Evolutionary conservation across 2,329 filamentous ascomycete species (phyloP), one percentile per base, ranked within the genome.

Genomic region (Colletotrichum scovillei): DNA sequence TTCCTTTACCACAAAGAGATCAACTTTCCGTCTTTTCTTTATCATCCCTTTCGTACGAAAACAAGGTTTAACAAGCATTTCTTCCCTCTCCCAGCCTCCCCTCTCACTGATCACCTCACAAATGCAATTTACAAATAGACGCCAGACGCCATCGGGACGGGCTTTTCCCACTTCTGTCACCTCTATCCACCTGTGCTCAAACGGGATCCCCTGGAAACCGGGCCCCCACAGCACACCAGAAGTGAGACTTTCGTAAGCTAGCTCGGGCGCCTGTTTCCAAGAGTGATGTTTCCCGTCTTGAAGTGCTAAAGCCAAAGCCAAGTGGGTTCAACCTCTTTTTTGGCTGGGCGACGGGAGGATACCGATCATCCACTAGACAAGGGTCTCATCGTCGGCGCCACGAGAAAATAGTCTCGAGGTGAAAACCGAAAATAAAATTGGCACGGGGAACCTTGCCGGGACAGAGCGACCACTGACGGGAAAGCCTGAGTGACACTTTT

Each of bases 271-370:
- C 6, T 16, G 35, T 42, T 12, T 46, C 42, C 42, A 46, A n/a
- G 38, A 42, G 38, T 46, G 42, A n/a, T 46, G 42, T 46, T 46
- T 46, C 42, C 42, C 30, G 30, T 30, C 30, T 30, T 46, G 12
- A 16, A 16, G 12, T 14, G 35, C 12, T 42, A 42, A 16, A 42
- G 11, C 5, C 5, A 42, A 16, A 42, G 35, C 35, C 35, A 42
- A 42, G 35, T 42, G 35, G 35, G 12, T 16, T 42, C 42, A 8
- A 19, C 42, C 16, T 46, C 19, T 46, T 46, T 69, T 70, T 65
- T 73, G 70, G 67, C 70, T 73, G 70, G 70, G 57, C 46, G 67
- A 73, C 70, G 67, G 70, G 70, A 73, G 70, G 70, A 70, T 30
- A 60, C 49, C 69, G 70, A 73, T 70, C 70, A 70, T 42, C 70